A percentile compares a stretch with the other conserved stretches of the same genome.
These are phyloP conservation scores for Pseudogymnoascus sp. DNA, from an alignment of 2,329 filamentous ascomycete species.

Conservation along the genomic window DNA sequence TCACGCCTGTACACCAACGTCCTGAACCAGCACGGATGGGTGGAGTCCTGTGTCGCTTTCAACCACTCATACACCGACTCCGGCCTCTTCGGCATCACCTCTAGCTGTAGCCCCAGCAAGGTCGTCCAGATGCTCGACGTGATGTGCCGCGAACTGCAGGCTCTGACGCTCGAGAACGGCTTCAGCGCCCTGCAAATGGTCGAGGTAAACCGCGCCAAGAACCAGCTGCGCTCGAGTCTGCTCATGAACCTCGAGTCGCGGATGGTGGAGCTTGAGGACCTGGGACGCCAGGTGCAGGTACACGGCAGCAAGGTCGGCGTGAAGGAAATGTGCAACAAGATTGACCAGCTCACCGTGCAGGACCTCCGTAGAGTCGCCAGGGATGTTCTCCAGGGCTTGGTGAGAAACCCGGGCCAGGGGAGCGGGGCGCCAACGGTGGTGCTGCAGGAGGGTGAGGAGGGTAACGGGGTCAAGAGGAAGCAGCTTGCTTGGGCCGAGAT, in stretches of 20 bases:
- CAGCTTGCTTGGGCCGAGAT: slow-evolving; percentile 81
- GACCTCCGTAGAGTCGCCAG: slow-evolving; percentile 78
- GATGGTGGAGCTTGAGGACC: slow-evolving; percentile 96
- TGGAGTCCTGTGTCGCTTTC: slow-evolving; percentile 91
- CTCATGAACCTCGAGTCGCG: slow-evolving; percentile 96
- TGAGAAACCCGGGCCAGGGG: slow-evolving; percentile 67
- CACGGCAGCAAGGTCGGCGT: slow-evolving; percentile 89
- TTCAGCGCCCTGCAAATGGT: slow-evolving; percentile 62
- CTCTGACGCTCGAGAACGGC: slow-evolving; percentile 68
- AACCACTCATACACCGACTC: slow-evolving; percentile 97
- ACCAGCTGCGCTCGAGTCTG: slow-evolving; percentile 81
- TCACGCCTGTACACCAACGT: slow-evolving; percentile 96
- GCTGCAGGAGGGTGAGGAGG: slow-evolving; percentile 76
- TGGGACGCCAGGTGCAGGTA: slow-evolving; percentile 93
- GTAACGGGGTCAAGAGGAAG: slow-evolving; percentile 52
- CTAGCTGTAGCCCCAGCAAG: slow-evolving; percentile 71
- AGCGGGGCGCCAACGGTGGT: slow-evolving; percentile 91
- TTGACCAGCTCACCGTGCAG: slow-evolving; percentile 70
- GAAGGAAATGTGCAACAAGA: slow-evolving; percentile 83
- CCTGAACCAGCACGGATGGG: slow-evolving; percentile 94
- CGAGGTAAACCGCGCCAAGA: slow-evolving; percentile 91
- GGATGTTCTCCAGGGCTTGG: slow-evolving; percentile 68
- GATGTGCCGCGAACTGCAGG: slow-evolving; percentile 83
- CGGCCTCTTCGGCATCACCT: slow-evolving; percentile 88
- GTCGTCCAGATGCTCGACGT: slow-evolving; percentile 84